A percentile compares a stretch with the other conserved stretches of the same genome.
These are phyloP conservation scores for Myxozyma sirexii DNA, from an alignment of 805 yeast species.

Conservation along the genomic window DNA sequence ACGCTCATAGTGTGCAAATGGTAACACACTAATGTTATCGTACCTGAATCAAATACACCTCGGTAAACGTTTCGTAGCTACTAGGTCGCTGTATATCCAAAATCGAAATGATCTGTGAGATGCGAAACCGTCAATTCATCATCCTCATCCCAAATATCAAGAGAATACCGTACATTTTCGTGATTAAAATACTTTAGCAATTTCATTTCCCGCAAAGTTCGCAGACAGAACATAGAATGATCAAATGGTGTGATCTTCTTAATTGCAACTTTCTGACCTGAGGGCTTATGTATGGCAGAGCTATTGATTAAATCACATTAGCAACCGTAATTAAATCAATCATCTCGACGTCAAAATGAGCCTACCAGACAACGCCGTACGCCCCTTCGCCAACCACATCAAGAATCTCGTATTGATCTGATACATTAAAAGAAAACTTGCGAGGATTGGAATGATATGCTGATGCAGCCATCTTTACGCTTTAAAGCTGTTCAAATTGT, in stretches of 20 bases:
- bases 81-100: conserved; percentile 87
- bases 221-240: conserved; percentile 80
- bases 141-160: neutral
- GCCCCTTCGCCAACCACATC: conserved; percentile 95
- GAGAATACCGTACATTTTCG: conserved; percentile 57
- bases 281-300: conserved; percentile 82
- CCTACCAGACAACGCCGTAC: conserved; percentile 73
- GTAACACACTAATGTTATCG: neutral
- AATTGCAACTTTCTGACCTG: conserved; percentile 89
- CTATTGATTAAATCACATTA: conserved; percentile 44
- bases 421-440: conserved; percentile 71
- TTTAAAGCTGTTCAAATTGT: neutral
- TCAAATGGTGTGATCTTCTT: conserved; percentile 93
- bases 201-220: conserved; percentile 89
- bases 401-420: conserved; percentile 80
- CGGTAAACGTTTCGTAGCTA: conserved; percentile 72
- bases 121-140: neutral
- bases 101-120: conserved; percentile 66
- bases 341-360: too few species aligned
- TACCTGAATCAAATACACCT: conserved; percentile 67
- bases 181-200: conserved; percentile 87
- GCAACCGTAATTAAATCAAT: neutral
- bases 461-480: neutral
- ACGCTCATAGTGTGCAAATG: neutral
- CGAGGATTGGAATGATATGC: conserved; percentile 39